Conservation (phyloP, 768 basidiomycete species). For the Chalciporus pseudorubinellus region DNA sequence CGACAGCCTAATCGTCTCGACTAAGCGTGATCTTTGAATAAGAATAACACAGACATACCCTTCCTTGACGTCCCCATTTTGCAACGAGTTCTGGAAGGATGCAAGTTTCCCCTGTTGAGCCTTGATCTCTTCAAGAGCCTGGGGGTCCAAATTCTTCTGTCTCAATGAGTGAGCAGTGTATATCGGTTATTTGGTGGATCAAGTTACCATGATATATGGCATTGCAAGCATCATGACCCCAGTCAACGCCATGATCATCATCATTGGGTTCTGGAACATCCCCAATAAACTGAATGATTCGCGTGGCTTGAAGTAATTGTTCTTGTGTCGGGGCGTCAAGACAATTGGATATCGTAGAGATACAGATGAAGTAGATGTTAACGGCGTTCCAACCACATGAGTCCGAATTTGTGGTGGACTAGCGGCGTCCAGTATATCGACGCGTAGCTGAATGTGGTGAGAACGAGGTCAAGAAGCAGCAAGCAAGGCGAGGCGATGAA, state of each 20-base stretch:
- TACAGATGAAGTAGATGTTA: slow-evolving; percentile 54
- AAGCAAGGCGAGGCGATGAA: neutral
- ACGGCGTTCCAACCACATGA: slow-evolving; percentile 65
- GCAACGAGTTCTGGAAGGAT: slow-evolving; percentile 54
- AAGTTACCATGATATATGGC: slow-evolving; percentile 72
- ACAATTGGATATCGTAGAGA: slow-evolving; percentile 61
- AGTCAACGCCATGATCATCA: slow-evolving; percentile 69
- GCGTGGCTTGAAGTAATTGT: slow-evolving; percentile 63
- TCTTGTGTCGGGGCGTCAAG: slow-evolving; percentile 52
- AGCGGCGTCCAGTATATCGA: slow-evolving; percentile 55
- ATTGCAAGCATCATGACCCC: slow-evolving; percentile 66
- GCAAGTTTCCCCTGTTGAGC: slow-evolving; percentile 56
- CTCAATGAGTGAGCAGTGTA: slow-evolving; percentile 6
- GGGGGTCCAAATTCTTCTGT: slow-evolving; percentile 77
- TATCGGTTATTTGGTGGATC: neutral
- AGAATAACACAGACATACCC: slow-evolving; percentile 41
- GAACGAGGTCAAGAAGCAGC: slow-evolving; percentile 1
- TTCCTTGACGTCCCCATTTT: slow-evolving; percentile 56
- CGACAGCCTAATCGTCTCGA: slow-evolving; percentile 37
- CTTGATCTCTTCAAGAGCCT: slow-evolving; percentile 61
- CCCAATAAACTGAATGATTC: slow-evolving; percentile 71
- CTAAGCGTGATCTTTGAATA: slow-evolving; percentile 3
- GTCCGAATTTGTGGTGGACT: slow-evolving; percentile 53
- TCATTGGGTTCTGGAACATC: slow-evolving; percentile 85
- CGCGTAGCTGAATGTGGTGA: slow-evolving; percentile 50